Evolutionary conservation across 106 monocot species (phyloP).

Genomic region (Allium fistulosum): DNA sequence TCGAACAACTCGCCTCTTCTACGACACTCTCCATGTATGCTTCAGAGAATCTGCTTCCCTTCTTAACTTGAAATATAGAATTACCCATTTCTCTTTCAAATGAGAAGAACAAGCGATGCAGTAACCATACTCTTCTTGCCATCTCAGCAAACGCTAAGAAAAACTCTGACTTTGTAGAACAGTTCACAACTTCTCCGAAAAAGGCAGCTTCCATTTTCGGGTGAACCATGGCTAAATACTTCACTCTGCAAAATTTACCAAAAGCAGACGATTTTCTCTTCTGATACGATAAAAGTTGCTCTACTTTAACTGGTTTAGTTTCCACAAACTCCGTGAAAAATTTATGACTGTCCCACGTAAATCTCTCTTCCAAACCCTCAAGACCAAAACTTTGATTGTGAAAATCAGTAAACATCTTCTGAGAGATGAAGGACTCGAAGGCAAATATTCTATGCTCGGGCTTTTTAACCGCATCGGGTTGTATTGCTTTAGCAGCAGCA

Average conservation of each 20-base stretch:
- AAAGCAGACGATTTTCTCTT: neutral
- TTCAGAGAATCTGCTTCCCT: slow-evolving; percentile 71
- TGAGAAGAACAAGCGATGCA: slow-evolving; percentile 62
- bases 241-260: slow-evolving; percentile 31
- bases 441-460: slow-evolving; percentile 20
- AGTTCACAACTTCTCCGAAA: slow-evolving; percentile 11
- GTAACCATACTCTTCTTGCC: slow-evolving; percentile 52
- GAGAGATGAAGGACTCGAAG: slow-evolving; percentile 48
- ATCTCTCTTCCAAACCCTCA: neutral
- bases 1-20: slow-evolving; percentile 6
- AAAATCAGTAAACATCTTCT: slow-evolving; percentile 52
- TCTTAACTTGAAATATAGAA: slow-evolving; percentile 34
- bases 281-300: neutral
- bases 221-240: slow-evolving; percentile 45
- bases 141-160: slow-evolving; percentile 39
- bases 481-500: slow-evolving; percentile 38
- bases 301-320: slow-evolving; percentile 9
- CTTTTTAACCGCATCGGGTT: slow-evolving; percentile 14
- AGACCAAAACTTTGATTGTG: slow-evolving; percentile 27
- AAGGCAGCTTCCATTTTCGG: slow-evolving; percentile 53
- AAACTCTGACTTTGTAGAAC: slow-evolving; percentile 34
- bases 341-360: slow-evolving; percentile 8
- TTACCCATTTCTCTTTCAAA: slow-evolving; percentile 18
- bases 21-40: slow-evolving; percentile 86
- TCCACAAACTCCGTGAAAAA: slow-evolving; percentile 47